A percentile compares a stretch with the other conserved stretches of the same genome.
Evolutionary conservation across 129 eudicot genomes (phyloP).

Genomic region (Oenanthe sinensis): DNA sequence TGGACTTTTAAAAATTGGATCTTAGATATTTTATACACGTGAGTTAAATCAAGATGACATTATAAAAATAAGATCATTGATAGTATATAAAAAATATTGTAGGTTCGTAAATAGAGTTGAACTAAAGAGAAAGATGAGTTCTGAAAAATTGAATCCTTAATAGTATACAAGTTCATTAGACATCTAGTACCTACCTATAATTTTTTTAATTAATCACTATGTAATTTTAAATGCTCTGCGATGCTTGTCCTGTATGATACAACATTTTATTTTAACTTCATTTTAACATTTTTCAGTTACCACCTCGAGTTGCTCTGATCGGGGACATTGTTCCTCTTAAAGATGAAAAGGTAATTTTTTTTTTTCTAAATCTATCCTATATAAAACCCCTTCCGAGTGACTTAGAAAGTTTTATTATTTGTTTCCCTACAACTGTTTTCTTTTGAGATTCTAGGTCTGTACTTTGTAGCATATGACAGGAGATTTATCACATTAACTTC

Average conservation of each 20-base stretch:
- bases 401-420: neutral
- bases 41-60: neutral
- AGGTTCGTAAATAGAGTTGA: neutral
- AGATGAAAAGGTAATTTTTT: slow-evolving; percentile 67
- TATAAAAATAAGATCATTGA: neutral
- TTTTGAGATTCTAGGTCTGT: neutral
- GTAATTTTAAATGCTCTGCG: neutral
- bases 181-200: neutral
- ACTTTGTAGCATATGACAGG: neutral
- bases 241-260: slow-evolving; percentile 1
- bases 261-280: neutral
- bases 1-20: neutral
- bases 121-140: neutral
- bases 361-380: neutral
- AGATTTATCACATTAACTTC: neutral
- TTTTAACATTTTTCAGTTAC: slow-evolving; percentile 47
- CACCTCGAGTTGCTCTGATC: slow-evolving; percentile 72
- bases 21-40: neutral
- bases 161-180: neutral
- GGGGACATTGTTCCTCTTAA: slow-evolving; percentile 59
- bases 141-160: neutral
- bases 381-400: slow-evolving; percentile 2
- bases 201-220: too few relatives aligned
- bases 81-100: neutral
- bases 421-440: neutral